These are phyloP conservation scores for Taxillus chinensis DNA, from an alignment of 164 flowering plant genomes.

Conservation along the genomic window DNA sequence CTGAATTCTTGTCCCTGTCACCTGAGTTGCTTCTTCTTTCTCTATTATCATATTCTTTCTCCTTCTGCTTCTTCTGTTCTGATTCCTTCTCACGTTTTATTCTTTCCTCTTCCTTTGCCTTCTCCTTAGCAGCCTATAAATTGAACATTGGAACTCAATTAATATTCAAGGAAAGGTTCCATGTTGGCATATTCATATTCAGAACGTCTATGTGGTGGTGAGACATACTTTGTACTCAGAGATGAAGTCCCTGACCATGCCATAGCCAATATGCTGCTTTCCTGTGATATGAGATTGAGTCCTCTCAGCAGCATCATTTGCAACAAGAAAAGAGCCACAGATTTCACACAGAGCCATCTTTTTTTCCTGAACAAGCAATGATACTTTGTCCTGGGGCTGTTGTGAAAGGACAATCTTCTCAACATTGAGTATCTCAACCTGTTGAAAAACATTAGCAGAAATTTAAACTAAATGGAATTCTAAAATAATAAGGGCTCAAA, in stretches of 20 bases:
- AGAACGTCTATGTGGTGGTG: background rate
- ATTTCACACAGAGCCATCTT: constrained; percentile 94
- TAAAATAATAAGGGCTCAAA: too few species aligned
- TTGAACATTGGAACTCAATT: background rate
- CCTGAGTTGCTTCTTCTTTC: constrained; percentile 44
- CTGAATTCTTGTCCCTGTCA: constrained; percentile 64
- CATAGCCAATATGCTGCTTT: constrained; percentile 97
- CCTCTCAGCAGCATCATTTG: constrained; percentile 96
- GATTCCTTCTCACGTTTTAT: constrained; percentile 78
- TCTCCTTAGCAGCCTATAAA: constrained; percentile 78
- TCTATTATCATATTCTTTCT: constrained; percentile 59
- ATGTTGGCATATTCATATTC: background rate
- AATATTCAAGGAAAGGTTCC: background rate
- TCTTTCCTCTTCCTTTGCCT: constrained; percentile 82
- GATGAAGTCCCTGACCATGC: constrained; percentile 91
- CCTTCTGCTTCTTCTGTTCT: constrained; percentile 62
- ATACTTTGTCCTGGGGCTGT: constrained; percentile 49
- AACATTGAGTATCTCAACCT: constrained; percentile 78
- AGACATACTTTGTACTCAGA: constrained; percentile 62
- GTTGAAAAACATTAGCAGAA: constrained; percentile 5
- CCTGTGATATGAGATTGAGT: constrained; percentile 93
- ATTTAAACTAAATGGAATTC: background rate
- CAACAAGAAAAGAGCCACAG: constrained; percentile 94
- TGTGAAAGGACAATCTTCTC: constrained; percentile 74
- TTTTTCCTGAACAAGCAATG: constrained; percentile 84